Conservation (phyloP, 768 basidiomycete species). For the Tulasnella sp. region DNA sequence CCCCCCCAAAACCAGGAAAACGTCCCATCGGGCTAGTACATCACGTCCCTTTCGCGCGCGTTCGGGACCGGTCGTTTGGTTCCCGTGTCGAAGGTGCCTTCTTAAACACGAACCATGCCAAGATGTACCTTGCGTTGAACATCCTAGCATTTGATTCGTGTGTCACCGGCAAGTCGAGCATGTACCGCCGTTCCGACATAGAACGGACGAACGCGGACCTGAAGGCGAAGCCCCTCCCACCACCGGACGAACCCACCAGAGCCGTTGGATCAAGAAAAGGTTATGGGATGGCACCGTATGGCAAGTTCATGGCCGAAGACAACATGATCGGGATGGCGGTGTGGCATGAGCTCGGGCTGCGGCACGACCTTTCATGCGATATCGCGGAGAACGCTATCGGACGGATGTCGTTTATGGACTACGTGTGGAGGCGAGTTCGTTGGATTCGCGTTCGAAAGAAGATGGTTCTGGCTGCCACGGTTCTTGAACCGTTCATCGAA, state of each 20-base stretch:
- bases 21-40: constrained; percentile 73
- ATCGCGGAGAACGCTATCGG: constrained; percentile 86
- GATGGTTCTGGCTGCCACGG: constrained; percentile 82
- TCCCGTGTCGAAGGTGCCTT: constrained; percentile 89
- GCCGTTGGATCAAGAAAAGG: constrained; percentile 3
- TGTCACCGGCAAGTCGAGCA: constrained; percentile 92
- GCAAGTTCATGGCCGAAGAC: constrained; percentile 90
- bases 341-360: constrained; percentile 87
- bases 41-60: constrained; percentile 85
- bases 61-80: constrained; percentile 62
- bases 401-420: constrained; percentile 78
- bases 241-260: neutral
- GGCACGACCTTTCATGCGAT: constrained; percentile 88
- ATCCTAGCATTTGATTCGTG: constrained; percentile 86
- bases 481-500: constrained; percentile 92
- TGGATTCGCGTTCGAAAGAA: constrained; percentile 97
- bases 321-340: constrained; percentile 92
- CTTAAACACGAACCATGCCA: constrained; percentile 94
- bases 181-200: constrained; percentile 87
- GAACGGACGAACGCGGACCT: constrained; percentile 48
- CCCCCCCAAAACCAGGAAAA: constrained; percentile 39
- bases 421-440: constrained; percentile 82
- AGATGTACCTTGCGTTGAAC: constrained; percentile 96
- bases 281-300: constrained; percentile 61
- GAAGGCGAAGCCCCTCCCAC: constrained; percentile 19